Evolutionary conservation across 2,329 filamentous ascomycete species (phyloP), one percentile per base, ranked within the genome.

Genomic region (Ophiostoma himal-ulmi): DNA sequence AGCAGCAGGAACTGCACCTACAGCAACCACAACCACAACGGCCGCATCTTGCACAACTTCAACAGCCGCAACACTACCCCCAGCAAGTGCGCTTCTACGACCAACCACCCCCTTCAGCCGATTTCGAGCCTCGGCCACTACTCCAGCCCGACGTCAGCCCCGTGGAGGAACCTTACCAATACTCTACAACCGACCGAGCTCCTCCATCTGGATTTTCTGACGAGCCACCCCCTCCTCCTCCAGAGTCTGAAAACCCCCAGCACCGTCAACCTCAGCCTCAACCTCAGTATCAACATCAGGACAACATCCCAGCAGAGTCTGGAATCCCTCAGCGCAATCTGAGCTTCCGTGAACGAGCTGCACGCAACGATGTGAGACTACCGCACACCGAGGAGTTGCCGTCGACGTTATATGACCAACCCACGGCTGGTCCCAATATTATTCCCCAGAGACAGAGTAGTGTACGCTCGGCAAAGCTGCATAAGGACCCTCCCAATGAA

Each of bases 281-380:
- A 74, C 75, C 41, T 20, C 44, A 48, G 2, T 48, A 48, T 13
- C n/a, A 77, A 36, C 37, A 36, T 36, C 26, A 30, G 26, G 13
- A 37, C 71, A 66, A 30, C 6, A 10, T 36, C 36, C 20, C 20
- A 20, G 20, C 36, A 3, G 57, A 74, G n/a, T 76, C 79, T 10
- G 78, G 77, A 17, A 75, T 82, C 20, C 83, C 85, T 3, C 83
- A 84, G 75, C 83, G 86, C 68, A 86, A 86, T 68, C 75, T 87
- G 57, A 89, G 86, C 77, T 86, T 87, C 77, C 84, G 86, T n/a
- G 86, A 89, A 73, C 83, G 85, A 69, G 82, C 86, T 7, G 81
- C 80, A 2, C 81, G 80, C 72, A 81, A 81, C 67, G 82, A 84
- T 26, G 74, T 80, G 57, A 77, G 78, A 20, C 73, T 80, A 11